Conservation (phyloP, 805 yeast genomes). For the Candida anglica region DNA sequence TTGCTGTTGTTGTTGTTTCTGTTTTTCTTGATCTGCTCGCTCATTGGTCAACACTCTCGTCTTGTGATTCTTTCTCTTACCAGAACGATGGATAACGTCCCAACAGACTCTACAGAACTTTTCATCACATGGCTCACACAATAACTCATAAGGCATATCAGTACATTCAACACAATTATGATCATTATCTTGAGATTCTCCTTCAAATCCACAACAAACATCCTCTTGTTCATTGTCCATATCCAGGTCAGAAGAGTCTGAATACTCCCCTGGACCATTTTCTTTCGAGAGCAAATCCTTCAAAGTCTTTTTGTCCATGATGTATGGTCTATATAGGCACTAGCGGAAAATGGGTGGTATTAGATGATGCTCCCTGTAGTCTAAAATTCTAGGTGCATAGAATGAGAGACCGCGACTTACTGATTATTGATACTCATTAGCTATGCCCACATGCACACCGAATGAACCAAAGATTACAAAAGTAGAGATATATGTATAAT, state of each 20-base stretch:
- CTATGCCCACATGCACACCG: too few species aligned
- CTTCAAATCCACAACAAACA: neutral
- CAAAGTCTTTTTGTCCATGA: slow-evolving; percentile 1
- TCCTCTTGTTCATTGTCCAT: neutral
- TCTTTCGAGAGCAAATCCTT: slow-evolving; percentile 2
- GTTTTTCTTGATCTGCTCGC: neutral
- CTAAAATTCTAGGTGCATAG: too few species aligned
- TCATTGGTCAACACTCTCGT: neutral
- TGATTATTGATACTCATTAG: too few species aligned
- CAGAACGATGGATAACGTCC: slow-evolving; percentile 5
- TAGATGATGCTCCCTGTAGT: too few species aligned
- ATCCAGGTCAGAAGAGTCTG: neutral
- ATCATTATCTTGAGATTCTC: neutral
- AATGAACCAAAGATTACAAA: too few species aligned
- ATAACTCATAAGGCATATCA: slow-evolving; percentile 4
- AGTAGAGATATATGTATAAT: too few species aligned
- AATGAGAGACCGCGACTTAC: too few species aligned
- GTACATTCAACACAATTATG: slow-evolving; percentile 4
- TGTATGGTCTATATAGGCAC: too few species aligned
- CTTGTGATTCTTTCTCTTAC: slow-evolving; percentile 4
- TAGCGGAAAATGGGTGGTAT: too few species aligned
- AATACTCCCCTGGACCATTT: neutral
- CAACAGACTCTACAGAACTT: slow-evolving; percentile 5
- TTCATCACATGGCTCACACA: slow-evolving; percentile 4
- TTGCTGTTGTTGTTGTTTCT: neutral